Evolutionary conservation across 2,329 filamentous ascomycete species (phyloP).

Genomic region (Coniella lustricola): DNA sequence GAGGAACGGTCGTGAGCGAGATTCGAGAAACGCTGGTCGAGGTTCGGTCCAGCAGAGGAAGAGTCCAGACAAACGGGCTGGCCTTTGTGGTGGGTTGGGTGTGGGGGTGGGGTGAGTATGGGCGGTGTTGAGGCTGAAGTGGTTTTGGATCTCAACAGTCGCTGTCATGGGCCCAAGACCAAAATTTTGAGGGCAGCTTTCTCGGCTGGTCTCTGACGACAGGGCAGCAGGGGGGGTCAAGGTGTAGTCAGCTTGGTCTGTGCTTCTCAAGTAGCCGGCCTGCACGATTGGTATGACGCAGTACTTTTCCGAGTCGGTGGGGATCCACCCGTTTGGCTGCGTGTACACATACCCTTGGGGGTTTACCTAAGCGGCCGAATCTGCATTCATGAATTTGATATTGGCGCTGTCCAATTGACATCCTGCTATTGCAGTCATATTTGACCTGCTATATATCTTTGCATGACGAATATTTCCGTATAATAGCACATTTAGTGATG

Average conservation of each 20-base stretch:
- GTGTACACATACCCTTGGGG: no score
- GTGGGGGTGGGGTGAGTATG: not conserved
- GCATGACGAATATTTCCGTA: no score
- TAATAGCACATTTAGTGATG: no score
- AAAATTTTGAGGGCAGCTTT: conserved; percentile 17
- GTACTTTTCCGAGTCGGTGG: not conserved
- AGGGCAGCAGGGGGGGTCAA: conserved; percentile 2
- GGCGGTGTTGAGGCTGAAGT: conserved; percentile 5
- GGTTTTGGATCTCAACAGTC: conserved; percentile 1
- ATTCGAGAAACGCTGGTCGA: not conserved
- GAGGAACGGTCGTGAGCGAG: not conserved
- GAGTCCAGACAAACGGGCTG: not conserved
- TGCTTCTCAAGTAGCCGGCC: not conserved
- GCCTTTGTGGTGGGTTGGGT: not conserved
- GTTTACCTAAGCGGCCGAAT: no score
- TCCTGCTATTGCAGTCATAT: no score
- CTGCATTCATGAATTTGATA: no score
- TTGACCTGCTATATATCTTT: no score
- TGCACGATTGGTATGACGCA: not conserved
- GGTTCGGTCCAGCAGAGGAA: not conserved
- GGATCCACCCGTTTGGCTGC: no score
- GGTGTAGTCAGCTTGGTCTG: conserved; percentile 1
- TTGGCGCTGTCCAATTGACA: no score
- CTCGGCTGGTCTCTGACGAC: conserved; percentile 13
- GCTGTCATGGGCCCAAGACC: conserved; percentile 10